Evolutionary conservation across 1,139 yeast species (phyloP).

Genomic region (Taiozyma sp.): DNA sequence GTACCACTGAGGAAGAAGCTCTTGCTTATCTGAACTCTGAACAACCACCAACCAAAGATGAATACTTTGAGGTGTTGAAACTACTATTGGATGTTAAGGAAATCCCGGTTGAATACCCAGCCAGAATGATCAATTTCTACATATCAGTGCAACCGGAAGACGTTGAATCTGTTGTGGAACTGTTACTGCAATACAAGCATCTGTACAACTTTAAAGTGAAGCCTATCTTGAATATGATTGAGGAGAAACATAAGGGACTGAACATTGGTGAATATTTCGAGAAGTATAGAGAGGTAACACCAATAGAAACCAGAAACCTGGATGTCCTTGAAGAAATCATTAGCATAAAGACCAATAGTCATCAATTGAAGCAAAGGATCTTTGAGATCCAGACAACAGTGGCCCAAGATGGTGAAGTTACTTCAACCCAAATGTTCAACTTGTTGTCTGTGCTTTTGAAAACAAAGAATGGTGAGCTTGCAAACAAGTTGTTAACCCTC

Average conservation of each 20-base stretch:
- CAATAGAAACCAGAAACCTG: slow-evolving; percentile 11
- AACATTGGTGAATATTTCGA: slow-evolving; percentile 7
- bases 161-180: slow-evolving; percentile 8
- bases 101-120: not conserved
- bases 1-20: slow-evolving; percentile 15
- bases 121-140: slow-evolving; percentile 15
- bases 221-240: slow-evolving; percentile 12
- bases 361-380: slow-evolving; percentile 3
- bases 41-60: slow-evolving; percentile 12
- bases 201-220: slow-evolving; percentile 11
- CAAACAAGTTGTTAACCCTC: slow-evolving; percentile 8
- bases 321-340: slow-evolving; percentile 14
- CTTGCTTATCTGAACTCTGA: slow-evolving; percentile 11
- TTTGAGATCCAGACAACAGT: slow-evolving; percentile 10
- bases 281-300: slow-evolving; percentile 7
- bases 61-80: slow-evolving; percentile 10
- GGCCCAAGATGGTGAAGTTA: slow-evolving; percentile 6
- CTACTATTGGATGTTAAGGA: slow-evolving; percentile 7
- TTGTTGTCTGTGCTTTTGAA: slow-evolving; percentile 13
- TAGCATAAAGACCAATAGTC: slow-evolving; percentile 4
- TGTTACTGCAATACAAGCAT: slow-evolving; percentile 14
- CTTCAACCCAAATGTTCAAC: slow-evolving; percentile 9
- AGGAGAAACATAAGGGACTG: not conserved
- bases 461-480: slow-evolving; percentile 9
- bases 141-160: slow-evolving; percentile 8